These are phyloP conservation scores for Microcyclosporella mali DNA, from an alignment of 2,329 filamentous ascomycete genomes.

Conservation along the genomic window DNA sequence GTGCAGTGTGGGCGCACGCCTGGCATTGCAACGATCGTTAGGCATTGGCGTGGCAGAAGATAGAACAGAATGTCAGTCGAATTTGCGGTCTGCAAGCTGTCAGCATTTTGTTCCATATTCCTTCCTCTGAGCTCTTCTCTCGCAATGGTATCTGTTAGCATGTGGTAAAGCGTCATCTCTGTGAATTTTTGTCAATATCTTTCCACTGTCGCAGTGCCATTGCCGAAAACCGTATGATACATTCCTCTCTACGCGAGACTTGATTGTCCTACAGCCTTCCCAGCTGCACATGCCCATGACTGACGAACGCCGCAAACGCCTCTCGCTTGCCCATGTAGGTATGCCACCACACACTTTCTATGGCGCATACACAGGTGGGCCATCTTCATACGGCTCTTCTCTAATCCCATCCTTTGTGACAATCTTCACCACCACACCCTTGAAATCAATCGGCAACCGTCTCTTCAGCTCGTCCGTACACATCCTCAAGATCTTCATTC, in stretches of 20 bases:
- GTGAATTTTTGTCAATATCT: no score
- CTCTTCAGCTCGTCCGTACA: constrained; percentile 97
- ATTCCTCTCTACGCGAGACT: not conserved
- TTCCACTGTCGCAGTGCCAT: no score
- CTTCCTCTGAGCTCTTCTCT: no score
- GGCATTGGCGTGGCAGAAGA: no score
- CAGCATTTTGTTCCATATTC: no score
- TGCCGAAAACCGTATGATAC: constrained; percentile 4
- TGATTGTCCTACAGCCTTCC: constrained; percentile 1
- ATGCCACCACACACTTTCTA: constrained; percentile 5
- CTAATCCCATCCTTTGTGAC: constrained; percentile 89
- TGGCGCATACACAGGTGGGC: constrained; percentile 29
- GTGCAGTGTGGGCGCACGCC: no score
- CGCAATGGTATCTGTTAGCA: no score
- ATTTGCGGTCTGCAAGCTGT: no score
- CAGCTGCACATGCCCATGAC: constrained; percentile 7
- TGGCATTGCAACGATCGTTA: no score
- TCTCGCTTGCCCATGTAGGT: constrained; percentile 11
- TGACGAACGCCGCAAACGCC: constrained; percentile 18
- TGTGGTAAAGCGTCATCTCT: no score
- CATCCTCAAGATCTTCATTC: constrained; percentile 86
- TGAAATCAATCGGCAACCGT: constrained; percentile 96
- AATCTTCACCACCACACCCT: constrained; percentile 82
- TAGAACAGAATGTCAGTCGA: no score
- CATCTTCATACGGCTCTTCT: constrained; percentile 77